A percentile compares a stretch with the other conserved stretches of the same genome.
Conservation (phyloP, 495 filamentous ascomycete species). For the Annulohypoxylon stygium region DNA sequence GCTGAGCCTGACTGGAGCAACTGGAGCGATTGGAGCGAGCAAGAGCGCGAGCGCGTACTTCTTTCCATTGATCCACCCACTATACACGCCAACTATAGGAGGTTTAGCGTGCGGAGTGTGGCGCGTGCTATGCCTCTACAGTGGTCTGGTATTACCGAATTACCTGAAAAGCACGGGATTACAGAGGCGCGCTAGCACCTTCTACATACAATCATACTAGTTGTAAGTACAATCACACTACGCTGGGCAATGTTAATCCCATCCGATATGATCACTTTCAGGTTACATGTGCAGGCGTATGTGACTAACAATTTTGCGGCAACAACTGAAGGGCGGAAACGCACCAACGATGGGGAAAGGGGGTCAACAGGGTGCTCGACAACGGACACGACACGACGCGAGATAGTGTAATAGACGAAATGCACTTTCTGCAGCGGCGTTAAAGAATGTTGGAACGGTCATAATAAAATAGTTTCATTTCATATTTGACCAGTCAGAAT, state of each 20-base stretch:
- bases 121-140: constrained; percentile 17
- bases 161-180: constrained; percentile 9
- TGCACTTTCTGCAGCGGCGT: not conserved
- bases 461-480: constrained; percentile 9
- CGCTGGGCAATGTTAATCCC: not conserved
- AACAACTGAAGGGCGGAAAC: constrained; percentile 17
- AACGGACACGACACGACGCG: not conserved
- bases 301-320: constrained; percentile 19
- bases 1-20: constrained; percentile 2
- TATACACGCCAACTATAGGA: constrained; percentile 22
- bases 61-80: constrained; percentile 2
- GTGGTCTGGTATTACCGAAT: constrained; percentile 21
- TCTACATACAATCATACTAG: not conserved
- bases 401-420: not conserved
- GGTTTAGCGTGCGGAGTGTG: constrained; percentile 42
- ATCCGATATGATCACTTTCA: constrained; percentile 7
- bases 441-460: not conserved
- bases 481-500: not conserved
- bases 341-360: constrained; percentile 33
- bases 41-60: constrained; percentile 11
- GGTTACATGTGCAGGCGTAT: constrained; percentile 1
- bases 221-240: not conserved
- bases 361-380: constrained; percentile 30
- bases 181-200: constrained; percentile 12
- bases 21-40: constrained; percentile 6